phyloP scores from a whole-genome alignment of 2,329 filamentous ascomycete species.

The Claviceps citrina region DNA sequence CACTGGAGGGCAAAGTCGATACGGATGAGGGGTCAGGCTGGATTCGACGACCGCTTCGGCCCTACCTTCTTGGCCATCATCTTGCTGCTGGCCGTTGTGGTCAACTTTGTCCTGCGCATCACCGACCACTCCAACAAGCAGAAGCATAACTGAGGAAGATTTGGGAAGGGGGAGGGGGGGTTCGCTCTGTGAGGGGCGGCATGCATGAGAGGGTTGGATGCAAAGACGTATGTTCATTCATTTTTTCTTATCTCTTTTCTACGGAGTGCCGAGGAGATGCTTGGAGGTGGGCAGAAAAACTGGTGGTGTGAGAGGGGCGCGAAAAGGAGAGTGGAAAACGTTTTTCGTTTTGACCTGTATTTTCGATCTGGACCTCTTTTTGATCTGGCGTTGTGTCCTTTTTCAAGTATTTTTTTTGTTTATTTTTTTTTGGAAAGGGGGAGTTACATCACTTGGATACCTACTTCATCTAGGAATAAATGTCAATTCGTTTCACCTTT shows the following conservation, averaged over 20 bases:
- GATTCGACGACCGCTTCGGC: slow-evolving; percentile 91
- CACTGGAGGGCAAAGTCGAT: slow-evolving; percentile 96
- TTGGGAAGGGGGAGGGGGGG: no score
- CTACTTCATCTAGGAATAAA: background rate
- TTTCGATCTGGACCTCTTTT: background rate
- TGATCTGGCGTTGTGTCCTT: background rate
- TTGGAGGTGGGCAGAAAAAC: background rate
- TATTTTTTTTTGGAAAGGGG: no score
- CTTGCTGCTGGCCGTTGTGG: slow-evolving; percentile 73
- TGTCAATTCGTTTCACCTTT: slow-evolving; percentile 1
- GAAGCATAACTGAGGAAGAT: slow-evolving; percentile 10
- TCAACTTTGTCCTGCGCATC: slow-evolving; percentile 84
- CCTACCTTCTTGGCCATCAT: slow-evolving; percentile 82
- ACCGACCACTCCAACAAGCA: slow-evolving; percentile 26
- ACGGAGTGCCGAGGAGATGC: no score
- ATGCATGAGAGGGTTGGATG: background rate
- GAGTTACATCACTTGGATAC: background rate
- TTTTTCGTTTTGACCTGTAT: no score
- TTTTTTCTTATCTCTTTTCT: no score
- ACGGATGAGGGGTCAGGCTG: slow-evolving; percentile 75
- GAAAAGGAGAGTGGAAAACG: background rate
- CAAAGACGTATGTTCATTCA: background rate
- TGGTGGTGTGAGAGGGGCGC: background rate
- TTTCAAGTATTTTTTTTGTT: background rate
- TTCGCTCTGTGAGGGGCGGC: no score